phyloP scores from a whole-genome alignment of 306 rosid species.

The Cucumis hystrix region DNA sequence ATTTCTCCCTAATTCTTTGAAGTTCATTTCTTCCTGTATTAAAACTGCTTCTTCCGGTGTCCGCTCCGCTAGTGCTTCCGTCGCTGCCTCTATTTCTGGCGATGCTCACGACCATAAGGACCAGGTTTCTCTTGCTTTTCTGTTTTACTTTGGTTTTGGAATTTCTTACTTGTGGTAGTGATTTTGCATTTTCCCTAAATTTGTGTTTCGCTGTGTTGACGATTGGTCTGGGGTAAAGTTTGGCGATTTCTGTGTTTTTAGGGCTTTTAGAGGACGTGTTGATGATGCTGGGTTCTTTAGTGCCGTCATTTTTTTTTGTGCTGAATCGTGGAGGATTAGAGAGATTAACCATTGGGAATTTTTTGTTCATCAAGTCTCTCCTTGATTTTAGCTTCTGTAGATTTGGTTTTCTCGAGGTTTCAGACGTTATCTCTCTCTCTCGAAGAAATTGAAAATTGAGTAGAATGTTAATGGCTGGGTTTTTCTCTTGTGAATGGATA shows the following conservation, averaged over 20 bases:
- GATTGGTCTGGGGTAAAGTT: neutral
- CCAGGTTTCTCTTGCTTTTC: constrained; percentile 33
- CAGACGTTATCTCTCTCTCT: neutral
- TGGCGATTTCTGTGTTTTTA: neutral
- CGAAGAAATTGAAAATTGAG: constrained; percentile 3
- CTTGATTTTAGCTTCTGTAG: neutral
- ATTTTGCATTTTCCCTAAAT: neutral
- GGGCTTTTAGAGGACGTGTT: neutral
- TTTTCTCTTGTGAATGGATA: neutral
- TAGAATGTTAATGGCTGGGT: neutral
- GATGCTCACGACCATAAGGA: constrained; percentile 50
- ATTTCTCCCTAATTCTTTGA: constrained; percentile 72
- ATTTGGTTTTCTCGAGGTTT: neutral
- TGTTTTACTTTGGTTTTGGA: neutral
- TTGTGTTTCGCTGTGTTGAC: neutral
- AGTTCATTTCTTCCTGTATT: constrained; percentile 80
- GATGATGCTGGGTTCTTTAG: neutral
- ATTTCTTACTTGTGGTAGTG: neutral
- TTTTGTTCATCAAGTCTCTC: neutral
- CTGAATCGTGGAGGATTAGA: neutral
- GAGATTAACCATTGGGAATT: neutral
- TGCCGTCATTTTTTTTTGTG: neutral
- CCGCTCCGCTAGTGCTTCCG: constrained; percentile 72
- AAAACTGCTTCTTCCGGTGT: constrained; percentile 89
- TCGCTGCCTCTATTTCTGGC: constrained; percentile 69